Evolutionary conservation across 2,329 filamentous ascomycete species (phyloP).

Genomic region (Colletotrichum costaricense): DNA sequence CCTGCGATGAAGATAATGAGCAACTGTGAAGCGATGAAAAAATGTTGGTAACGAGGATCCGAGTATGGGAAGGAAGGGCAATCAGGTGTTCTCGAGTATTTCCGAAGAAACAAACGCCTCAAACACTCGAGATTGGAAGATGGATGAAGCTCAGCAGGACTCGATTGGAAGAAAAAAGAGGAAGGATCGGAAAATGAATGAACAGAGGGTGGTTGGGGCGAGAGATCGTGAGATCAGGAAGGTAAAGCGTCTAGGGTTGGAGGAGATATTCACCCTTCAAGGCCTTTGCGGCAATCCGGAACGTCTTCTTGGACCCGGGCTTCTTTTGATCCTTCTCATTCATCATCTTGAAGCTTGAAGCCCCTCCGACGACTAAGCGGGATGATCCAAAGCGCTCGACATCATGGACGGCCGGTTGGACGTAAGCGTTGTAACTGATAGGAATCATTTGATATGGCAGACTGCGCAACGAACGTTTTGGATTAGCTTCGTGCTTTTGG

Average conservation of each 20-base stretch:
- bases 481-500: neutral
- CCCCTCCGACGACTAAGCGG: neutral
- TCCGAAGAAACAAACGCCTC: no score
- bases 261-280: neutral
- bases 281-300: neutral
- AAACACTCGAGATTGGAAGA: neutral
- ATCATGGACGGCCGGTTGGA: neutral
- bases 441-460: neutral
- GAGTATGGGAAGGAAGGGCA: neutral
- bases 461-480: neutral
- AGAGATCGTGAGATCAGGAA: neutral
- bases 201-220: neutral
- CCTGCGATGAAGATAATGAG: neutral
- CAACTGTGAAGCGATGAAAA: neutral
- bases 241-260: neutral
- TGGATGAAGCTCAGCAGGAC: neutral
- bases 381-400: neutral
- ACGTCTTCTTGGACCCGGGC: neutral
- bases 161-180: neutral
- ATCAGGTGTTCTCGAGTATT: neutral
- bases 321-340: neutral
- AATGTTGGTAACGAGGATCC: neutral
- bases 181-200: neutral
- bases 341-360: neutral
- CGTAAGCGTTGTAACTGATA: neutral